Evolutionary conservation across 805 yeast genomes (phyloP).

Genomic region (Ogataea paraovalis): DNA sequence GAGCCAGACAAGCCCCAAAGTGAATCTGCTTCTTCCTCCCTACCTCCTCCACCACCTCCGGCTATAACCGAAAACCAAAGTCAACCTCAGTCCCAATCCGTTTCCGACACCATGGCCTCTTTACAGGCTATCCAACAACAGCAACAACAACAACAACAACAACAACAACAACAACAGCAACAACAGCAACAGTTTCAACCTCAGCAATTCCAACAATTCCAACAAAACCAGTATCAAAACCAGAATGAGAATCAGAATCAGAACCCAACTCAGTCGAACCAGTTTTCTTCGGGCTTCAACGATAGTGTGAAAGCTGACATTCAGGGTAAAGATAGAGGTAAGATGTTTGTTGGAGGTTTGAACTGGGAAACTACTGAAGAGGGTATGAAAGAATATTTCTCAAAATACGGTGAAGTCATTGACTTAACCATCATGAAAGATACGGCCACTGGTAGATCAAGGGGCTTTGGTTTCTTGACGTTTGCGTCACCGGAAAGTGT

Average conservation of each 20-base stretch:
- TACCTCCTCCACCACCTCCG: neutral
- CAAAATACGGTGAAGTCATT: conserved; percentile 81
- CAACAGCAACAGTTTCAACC: conserved; percentile 5
- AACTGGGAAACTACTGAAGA: conserved; percentile 98
- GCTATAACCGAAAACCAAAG: no score
- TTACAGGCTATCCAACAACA: conserved; percentile 33
- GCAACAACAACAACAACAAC: conserved; percentile 6
- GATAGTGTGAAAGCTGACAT: conserved; percentile 44
- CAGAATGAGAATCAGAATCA: conserved; percentile 19
- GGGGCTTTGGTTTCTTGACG: conserved; percentile 94
- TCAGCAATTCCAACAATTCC: conserved; percentile 17
- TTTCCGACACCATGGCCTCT: conserved; percentile 11
- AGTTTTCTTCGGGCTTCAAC: conserved; percentile 12
- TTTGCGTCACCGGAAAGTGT: conserved; percentile 80
- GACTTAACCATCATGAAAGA: conserved; percentile 95
- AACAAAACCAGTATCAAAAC: conserved; percentile 18
- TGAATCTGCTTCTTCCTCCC: conserved; percentile 4
- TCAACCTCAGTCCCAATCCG: conserved; percentile 4
- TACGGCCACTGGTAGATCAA: conserved; percentile 75
- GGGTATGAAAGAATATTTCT: conserved; percentile 72
- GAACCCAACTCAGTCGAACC: conserved; percentile 8
- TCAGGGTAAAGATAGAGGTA: conserved; percentile 67
- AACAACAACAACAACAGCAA: conserved; percentile 9
- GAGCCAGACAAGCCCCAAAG: conserved; percentile 3
- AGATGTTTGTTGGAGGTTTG: conserved; percentile 94